Percentiles rank a stretch among this genome's conserved stretches.
Evolutionary conservation across 2,329 filamentous ascomycete species (phyloP).

Genomic region (Ceratocystis albifundus): DNA sequence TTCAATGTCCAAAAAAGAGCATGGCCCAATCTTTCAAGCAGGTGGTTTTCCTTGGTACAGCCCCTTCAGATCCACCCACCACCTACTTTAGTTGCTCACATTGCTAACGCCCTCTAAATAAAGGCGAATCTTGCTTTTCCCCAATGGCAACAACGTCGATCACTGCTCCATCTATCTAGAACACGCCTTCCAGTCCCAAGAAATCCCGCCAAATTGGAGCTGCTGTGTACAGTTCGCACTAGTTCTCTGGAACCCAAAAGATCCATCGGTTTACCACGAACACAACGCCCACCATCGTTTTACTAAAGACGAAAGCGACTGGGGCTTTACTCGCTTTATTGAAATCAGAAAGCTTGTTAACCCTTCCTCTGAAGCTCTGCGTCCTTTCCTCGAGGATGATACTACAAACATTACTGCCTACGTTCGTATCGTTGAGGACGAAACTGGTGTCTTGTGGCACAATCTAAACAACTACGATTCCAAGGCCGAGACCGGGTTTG

Average conservation of each 20-base stretch:
- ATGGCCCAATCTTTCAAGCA: constrained; percentile 78
- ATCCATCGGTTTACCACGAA: constrained; percentile 73
- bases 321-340: constrained; percentile 95
- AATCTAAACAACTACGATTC: constrained; percentile 93
- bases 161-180: constrained; percentile 92
- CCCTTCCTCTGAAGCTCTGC: constrained; percentile 56
- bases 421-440: constrained; percentile 70
- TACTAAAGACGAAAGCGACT: constrained; percentile 90
- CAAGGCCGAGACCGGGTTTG: constrained; percentile 97
- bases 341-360: constrained; percentile 80
- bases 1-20: constrained; percentile 62
- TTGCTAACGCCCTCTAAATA: constrained; percentile 25
- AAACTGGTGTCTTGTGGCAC: constrained; percentile 81
- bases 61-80: constrained; percentile 6
- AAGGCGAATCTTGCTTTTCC: constrained; percentile 91
- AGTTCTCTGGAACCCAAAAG: constrained; percentile 86
- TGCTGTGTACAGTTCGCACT: constrained; percentile 92
- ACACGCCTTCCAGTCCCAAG: constrained; percentile 68
- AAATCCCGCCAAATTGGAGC: constrained; percentile 84
- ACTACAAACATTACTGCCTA: constrained; percentile 71
- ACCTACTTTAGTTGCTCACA: constrained; percentile 11
- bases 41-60: constrained; percentile 76
- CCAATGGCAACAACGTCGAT: constrained; percentile 87
- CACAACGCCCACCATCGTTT: constrained; percentile 88
- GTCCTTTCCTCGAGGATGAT: constrained; percentile 68